phyloP scores from a whole-genome alignment of 83 land plant species.

The Diphasiastrum complanatum region DNA sequence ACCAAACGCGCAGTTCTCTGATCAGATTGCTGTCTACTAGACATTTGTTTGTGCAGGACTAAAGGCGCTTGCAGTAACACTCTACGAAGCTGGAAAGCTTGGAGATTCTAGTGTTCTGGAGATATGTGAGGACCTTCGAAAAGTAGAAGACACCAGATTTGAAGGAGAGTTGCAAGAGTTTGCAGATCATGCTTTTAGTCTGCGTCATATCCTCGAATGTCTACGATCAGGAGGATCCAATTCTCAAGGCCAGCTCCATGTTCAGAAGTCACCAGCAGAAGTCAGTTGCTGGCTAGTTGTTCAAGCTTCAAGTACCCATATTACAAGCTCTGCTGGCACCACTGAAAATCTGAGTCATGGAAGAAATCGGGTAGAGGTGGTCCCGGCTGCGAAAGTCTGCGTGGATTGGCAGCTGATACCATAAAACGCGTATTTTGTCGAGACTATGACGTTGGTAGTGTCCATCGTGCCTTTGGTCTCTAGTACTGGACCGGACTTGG shows the following conservation, averaged over 20 bases:
- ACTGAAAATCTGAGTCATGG: too few species aligned
- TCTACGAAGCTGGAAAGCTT: constrained; percentile 96
- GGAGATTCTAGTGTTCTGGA: constrained; percentile 82
- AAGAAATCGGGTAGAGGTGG: constrained; percentile 1
- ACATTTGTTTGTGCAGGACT: constrained; percentile 68
- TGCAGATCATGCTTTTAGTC: constrained; percentile 93
- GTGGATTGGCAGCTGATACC: neutral
- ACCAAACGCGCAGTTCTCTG: too few species aligned
- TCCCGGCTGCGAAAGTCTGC: constrained; percentile 3
- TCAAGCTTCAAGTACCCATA: too few species aligned
- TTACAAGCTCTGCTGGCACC: too few species aligned
- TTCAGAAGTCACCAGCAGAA: too few species aligned
- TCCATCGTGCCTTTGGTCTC: constrained; percentile 2
- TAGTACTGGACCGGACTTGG: neutral
- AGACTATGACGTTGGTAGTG: neutral
- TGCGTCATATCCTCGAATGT: constrained; percentile 79
- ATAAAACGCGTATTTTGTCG: neutral
- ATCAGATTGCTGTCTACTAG: too few species aligned
- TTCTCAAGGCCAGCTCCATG: too few species aligned
- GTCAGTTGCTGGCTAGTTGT: too few species aligned
- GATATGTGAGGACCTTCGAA: constrained; percentile 78
- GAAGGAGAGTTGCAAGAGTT: constrained; percentile 98
- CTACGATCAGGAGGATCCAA: constrained; percentile 89
- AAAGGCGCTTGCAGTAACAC: constrained; percentile 96
- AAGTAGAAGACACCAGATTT: constrained; percentile 80